Conservation (phyloP, 305 asterid genomes). For the Solanum chacoense region DNA sequence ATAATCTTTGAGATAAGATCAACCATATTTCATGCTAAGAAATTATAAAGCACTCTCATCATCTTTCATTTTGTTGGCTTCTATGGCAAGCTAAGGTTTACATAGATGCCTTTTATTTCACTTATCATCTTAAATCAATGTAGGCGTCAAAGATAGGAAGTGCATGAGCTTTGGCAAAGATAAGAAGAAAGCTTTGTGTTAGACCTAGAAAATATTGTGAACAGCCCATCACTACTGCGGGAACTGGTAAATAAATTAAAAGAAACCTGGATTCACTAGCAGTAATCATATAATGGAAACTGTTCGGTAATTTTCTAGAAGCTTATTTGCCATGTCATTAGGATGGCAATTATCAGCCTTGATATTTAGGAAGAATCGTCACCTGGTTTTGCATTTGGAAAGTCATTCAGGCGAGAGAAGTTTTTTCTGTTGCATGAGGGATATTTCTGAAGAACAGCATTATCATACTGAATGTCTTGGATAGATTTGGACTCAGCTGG, state of each 20-base stretch:
- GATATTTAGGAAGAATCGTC: background rate
- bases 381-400: constrained; percentile 93
- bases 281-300: background rate
- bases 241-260: background rate
- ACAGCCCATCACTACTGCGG: background rate
- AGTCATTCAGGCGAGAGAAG: constrained; percentile 48
- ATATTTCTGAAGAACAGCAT: constrained; percentile 15
- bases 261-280: background rate
- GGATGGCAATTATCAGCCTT: background rate
- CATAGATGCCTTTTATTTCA: background rate
- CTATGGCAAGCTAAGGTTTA: background rate
- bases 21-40: background rate
- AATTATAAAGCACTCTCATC: background rate
- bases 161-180: background rate
- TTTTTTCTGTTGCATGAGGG: constrained; percentile 13
- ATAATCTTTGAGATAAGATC: background rate
- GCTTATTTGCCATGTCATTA: background rate
- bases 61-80: background rate
- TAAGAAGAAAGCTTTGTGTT: background rate
- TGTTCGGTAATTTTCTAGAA: background rate
- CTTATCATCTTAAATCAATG: background rate
- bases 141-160: background rate
- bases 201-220: background rate
- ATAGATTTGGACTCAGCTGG: constrained; percentile 24
- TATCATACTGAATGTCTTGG: constrained; percentile 26